Evolutionary conservation across 202 grass and related monocot genomes (phyloP).

Genomic region (Hordeum pubiflorum): DNA sequence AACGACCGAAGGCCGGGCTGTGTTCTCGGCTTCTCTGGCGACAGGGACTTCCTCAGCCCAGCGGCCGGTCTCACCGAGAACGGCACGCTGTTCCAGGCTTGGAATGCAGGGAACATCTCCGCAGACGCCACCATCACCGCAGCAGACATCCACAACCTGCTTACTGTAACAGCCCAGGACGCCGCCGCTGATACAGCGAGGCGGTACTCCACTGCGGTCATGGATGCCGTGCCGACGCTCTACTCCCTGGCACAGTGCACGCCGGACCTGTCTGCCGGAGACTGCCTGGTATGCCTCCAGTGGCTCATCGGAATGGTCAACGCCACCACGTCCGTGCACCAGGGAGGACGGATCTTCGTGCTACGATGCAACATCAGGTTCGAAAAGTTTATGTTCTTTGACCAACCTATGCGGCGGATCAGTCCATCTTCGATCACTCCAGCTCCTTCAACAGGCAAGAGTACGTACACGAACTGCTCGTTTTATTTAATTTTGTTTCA

Average conservation of each 20-base stretch:
- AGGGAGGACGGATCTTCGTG: conserved; percentile 40
- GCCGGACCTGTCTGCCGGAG: neutral
- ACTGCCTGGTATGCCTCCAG: conserved; percentile 34
- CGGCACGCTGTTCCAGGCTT: neutral
- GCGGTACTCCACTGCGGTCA: conserved; percentile 15
- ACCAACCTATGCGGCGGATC: neutral
- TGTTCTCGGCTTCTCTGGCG: conserved; percentile 30
- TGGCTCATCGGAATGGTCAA: conserved; percentile 3
- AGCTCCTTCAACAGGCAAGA: neutral
- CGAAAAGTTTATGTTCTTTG: conserved; percentile 35
- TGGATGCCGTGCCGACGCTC: neutral
- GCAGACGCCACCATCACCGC: neutral
- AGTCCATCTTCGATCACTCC: neutral
- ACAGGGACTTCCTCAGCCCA: neutral
- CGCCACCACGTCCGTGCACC: neutral
- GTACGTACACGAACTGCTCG: neutral
- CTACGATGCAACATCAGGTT: conserved; percentile 46
- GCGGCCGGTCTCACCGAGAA: neutral
- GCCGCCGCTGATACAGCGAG: neutral
- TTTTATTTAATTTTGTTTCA: neutral
- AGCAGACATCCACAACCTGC: conserved; percentile 1
- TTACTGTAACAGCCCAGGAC: conserved; percentile 4
- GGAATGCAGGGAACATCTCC: neutral
- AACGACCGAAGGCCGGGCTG: neutral
- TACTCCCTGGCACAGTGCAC: conserved; percentile 43